A percentile compares a stretch with the other conserved stretches of the same genome.
These are phyloP conservation scores for Euryodendron excelsum DNA, from an alignment of 148 eudicot genomes.

Conservation along the genomic window DNA sequence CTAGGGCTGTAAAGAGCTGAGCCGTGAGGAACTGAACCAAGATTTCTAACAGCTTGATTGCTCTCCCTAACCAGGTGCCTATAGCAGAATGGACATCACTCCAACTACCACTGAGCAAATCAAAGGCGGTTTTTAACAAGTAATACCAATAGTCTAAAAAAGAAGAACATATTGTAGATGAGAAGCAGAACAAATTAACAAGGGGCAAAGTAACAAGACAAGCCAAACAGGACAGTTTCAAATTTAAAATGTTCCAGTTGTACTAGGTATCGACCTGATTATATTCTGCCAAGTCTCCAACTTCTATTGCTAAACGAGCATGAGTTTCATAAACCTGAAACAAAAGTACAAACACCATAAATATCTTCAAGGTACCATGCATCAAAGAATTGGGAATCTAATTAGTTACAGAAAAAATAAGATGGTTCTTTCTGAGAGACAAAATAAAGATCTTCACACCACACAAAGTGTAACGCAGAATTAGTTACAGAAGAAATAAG, in stretches of 20 bases:
- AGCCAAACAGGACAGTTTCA: background rate
- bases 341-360: background rate
- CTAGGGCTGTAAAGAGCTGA: no score
- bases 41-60: background rate
- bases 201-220: background rate
- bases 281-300: constrained; percentile 88
- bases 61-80: background rate
- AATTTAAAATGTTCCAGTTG: background rate
- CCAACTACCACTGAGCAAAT: background rate
- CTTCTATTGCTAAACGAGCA: constrained; percentile 93
- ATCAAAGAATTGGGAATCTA: constrained; percentile 4
- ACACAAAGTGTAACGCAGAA: background rate
- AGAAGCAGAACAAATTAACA: background rate
- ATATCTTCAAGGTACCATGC: background rate
- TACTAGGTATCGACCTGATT: constrained; percentile 64
- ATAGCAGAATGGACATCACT: background rate
- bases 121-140: background rate
- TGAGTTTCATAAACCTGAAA: constrained; percentile 94
- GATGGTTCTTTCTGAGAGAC: background rate
- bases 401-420: background rate
- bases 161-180: background rate
- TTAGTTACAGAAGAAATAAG: background rate
- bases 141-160: background rate
- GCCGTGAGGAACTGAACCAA: no score
- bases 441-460: background rate